Evolutionary conservation across 163 green algal genomes (phyloP).

Genomic region (Picocystis sp.): DNA sequence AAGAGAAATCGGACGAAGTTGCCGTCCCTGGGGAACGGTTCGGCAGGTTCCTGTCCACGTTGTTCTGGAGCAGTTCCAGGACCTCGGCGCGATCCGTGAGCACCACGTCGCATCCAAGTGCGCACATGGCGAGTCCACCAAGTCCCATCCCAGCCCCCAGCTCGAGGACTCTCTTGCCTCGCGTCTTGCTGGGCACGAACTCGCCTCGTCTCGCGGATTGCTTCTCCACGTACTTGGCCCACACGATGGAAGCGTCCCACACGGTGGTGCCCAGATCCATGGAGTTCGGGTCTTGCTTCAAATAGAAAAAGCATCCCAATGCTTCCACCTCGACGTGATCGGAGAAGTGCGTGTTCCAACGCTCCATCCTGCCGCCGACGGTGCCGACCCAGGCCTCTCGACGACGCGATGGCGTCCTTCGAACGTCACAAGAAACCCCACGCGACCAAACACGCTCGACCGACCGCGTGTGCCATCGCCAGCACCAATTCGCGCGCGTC

Average conservation of each 20-base stretch:
- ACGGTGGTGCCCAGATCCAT: constrained; percentile 75
- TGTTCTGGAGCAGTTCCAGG: constrained; percentile 35
- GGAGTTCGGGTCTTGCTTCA: constrained; percentile 51
- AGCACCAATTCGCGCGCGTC: too few relatives aligned
- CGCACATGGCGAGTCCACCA: constrained; percentile 38
- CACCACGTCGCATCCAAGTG: constrained; percentile 40
- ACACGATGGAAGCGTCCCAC: constrained; percentile 74
- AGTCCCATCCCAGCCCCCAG: constrained; percentile 51
- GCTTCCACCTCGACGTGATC: too few relatives aligned
- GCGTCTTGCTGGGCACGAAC: constrained; percentile 37
- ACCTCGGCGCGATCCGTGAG: constrained; percentile 46
- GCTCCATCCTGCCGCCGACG: too few relatives aligned
- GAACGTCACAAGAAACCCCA: too few relatives aligned
- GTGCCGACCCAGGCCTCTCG: too few relatives aligned
- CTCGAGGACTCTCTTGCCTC: constrained; percentile 39
- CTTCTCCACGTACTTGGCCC: constrained; percentile 71
- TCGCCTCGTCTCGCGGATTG: constrained; percentile 55
- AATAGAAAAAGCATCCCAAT: too few relatives aligned
- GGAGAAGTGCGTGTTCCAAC: too few relatives aligned
- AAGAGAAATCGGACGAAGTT: neutral
- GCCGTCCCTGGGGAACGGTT: neutral
- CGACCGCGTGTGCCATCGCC: too few relatives aligned
- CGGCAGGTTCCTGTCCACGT: constrained; percentile 41
- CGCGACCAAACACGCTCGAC: too few relatives aligned
- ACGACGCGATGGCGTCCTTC: too few relatives aligned